Evolutionary conservation across 192 early-diverging fungal genomes (phyloP), one percentile per base, ranked within the genome.

Genomic region (Neocallimastix lanati): DNA sequence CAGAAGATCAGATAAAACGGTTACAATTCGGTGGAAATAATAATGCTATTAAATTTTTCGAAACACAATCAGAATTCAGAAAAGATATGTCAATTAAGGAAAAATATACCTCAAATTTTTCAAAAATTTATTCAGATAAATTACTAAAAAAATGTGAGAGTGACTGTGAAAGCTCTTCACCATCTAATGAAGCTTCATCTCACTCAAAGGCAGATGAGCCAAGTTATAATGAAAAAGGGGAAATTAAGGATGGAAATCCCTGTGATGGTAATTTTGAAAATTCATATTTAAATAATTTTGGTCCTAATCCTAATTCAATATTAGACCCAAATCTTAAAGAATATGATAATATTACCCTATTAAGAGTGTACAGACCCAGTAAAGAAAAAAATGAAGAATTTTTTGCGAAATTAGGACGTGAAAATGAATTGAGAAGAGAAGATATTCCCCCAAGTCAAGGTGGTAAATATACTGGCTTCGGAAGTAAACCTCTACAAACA

Each of bases 331-430:
- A 67, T 67, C 16, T 25, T 25, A 67, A 67, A 67, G 50, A 67
- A 67, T 67, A n/a, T 67, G 50, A 67, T 67, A 67, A 67, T 27
- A 67, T 67, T 9, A 67, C 50, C n/a, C 25, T 67, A 21, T 9
- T 67, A n/a, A 67, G 50, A 67, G 50, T n/a, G 0, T 67, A 67
- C 9, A 67, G 50, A 67, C 50, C 86, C 12, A 84, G 92, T 38
- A 92, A 92, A 82, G 81, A 85, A 79, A 85, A 86, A 36, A 96
- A 95, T 80, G 95, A 96, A 78, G 84, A 87, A 27, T 96, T 93
- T 83, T 94, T 94, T 87, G 88, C 88, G 37, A 84, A 80, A n/a
- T 80, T 93, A 21, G 92, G 93, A 30, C 76, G 80, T 12, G 83
- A 85, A 28, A 94, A 94, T 81, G 84, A 85, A 14, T 27, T 28